Evolutionary conservation across 2,329 filamentous ascomycete genomes (phyloP).

Genomic region (Aspergillus aculeatus): DNA sequence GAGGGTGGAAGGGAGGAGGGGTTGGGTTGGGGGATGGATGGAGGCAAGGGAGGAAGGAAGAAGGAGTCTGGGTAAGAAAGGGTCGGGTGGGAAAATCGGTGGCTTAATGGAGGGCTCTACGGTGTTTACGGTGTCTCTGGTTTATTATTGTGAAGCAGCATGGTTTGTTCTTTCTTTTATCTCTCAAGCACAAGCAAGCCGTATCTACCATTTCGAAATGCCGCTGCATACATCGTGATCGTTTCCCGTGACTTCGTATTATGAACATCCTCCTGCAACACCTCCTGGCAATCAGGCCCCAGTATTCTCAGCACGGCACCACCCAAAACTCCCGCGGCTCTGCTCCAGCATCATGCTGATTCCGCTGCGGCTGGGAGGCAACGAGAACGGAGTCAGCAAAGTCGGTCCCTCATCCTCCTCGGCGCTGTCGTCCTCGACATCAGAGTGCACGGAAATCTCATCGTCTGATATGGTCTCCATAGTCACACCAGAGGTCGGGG

Average conservation of each 20-base stretch:
- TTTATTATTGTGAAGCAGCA: too few species aligned
- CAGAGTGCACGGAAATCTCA: background rate
- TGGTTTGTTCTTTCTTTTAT: too few species aligned
- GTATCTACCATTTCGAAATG: too few species aligned
- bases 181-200: too few species aligned
- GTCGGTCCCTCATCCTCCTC: conserved; percentile 1
- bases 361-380: conserved; percentile 16
- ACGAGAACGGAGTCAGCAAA: conserved; percentile 14
- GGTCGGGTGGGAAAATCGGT: too few species aligned
- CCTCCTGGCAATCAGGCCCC: too few species aligned
- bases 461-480: background rate
- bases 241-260: background rate
- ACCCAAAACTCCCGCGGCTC: background rate
- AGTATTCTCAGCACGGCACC: too few species aligned
- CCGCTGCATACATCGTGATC: too few species aligned
- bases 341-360: conserved; percentile 22
- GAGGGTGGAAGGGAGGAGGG: background rate
- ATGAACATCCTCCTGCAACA: background rate
- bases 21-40: background rate
- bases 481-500: conserved; percentile 7
- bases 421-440: background rate
- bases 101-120: too few species aligned
- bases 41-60: background rate
- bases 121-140: too few species aligned
- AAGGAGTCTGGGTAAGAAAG: background rate